Base-by-base conservation (phyloP, 139 green algal genomes). In the Picochlorum sp. region DNA sequence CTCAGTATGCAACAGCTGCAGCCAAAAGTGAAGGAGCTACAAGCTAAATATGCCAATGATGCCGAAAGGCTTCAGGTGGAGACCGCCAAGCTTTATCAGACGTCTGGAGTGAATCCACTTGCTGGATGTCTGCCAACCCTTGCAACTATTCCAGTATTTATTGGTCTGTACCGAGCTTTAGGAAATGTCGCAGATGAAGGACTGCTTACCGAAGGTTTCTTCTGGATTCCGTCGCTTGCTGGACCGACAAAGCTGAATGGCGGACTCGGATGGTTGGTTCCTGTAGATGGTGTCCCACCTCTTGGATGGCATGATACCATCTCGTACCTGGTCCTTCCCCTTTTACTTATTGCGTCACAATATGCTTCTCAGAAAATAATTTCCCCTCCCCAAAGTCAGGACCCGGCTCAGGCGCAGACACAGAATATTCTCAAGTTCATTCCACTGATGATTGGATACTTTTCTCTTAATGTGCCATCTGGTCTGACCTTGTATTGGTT, bases 401-500 rank as follows among this genome's bases (percentile, higher is more conserved):
- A 92, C 69, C 77, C 78, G 1, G 41, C 69, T n/a, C 74, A 86
- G 65, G 63, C 87, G 67, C 70, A 85, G 61, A 77, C 67, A 20
- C 33, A 95, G 52, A 75, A 73, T 36, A 95, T 98, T 58, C 80
- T 99, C 37, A 93, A 96, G 66, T 95, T 98, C 72, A 75, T 99
- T 49, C 93, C 93, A 7, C 64, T 98, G 47, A 95, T 98, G 83
- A 89, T 96, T 52, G 87, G 93, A 18, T 99, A 79, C 71, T 99
- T 99, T 68, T 94, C 88, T 0, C 80, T 99, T 5, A 97, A 97
- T 68, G 93, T 99, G 20, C 93, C 93, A 35, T 82, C 83, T 1
- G 93, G 93, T 28, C 74, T 99, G 16, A 96, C 86, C 0, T 79
- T 99, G 8, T 99, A 99, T 82, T 99, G 93, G 93, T 95, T 98